A percentile compares a stretch with the other conserved stretches of the same genome.
Evolutionary conservation across 2,329 filamentous ascomycete species (phyloP).

Genomic region (Talaromyces atroroseus): DNA sequence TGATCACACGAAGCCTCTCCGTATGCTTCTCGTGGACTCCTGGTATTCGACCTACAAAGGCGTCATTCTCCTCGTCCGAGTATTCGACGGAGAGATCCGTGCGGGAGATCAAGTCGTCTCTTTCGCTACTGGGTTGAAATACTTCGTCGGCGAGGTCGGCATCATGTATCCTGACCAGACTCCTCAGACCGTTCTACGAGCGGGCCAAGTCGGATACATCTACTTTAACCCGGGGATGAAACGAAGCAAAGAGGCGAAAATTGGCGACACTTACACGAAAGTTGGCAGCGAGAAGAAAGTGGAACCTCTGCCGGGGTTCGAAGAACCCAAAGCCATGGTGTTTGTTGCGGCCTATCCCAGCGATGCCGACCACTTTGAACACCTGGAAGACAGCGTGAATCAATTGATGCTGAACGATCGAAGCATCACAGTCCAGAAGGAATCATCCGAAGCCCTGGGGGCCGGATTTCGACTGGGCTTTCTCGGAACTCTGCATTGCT

Average conservation of each 20-base stretch:
- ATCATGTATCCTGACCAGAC: slow-evolving; percentile 91
- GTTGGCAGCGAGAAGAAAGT: slow-evolving; percentile 71
- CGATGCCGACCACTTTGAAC: slow-evolving; percentile 78
- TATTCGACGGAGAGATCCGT: slow-evolving; percentile 81
- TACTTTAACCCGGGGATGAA: slow-evolving; percentile 99
- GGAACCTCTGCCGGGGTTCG: slow-evolving; percentile 81
- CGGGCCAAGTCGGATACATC: slow-evolving; percentile 93
- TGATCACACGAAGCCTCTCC: slow-evolving; percentile 65
- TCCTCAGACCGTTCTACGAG: slow-evolving; percentile 71
- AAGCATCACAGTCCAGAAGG: slow-evolving; percentile 88
- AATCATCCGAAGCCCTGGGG: slow-evolving; percentile 87
- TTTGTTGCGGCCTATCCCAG: slow-evolving; percentile 96
- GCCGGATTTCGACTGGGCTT: slow-evolving; percentile 94
- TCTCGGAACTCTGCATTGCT: slow-evolving; percentile 93
- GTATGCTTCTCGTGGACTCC: slow-evolving; percentile 86
- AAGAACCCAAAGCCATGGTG: slow-evolving; percentile 97
- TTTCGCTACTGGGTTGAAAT: slow-evolving; percentile 80
- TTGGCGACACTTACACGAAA: slow-evolving; percentile 90
- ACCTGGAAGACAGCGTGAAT: slow-evolving; percentile 87
- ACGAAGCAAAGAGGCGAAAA: slow-evolving; percentile 86
- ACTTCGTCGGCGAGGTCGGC: slow-evolving; percentile 91
- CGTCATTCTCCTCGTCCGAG: slow-evolving; percentile 80
- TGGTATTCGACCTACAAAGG: slow-evolving; percentile 98
- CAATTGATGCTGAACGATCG: slow-evolving; percentile 93
- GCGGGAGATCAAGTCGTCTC: slow-evolving; percentile 83